Conservation (phyloP, 1,284 basidiomycete species). For the Ustilago curta region DNA sequence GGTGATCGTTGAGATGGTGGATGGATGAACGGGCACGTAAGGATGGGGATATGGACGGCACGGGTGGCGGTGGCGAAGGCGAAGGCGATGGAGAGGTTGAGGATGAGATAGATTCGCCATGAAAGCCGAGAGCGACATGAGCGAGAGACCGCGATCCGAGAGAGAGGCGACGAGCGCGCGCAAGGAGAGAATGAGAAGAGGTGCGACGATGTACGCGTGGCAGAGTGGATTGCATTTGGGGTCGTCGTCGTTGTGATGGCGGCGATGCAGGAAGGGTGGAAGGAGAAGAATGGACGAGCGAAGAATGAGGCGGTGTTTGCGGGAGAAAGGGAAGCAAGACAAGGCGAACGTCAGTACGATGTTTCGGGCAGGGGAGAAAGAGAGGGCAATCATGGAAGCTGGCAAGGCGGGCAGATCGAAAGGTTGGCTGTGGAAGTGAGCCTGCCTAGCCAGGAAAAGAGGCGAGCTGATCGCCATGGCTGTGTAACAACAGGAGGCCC, state of each 20-base stretch:
- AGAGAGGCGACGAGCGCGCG: constrained; percentile 27
- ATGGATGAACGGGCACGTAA: constrained; percentile 1
- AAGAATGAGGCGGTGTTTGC: neutral
- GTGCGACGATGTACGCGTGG: constrained; percentile 9
- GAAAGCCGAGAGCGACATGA: constrained; percentile 9
- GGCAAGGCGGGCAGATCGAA: neutral
- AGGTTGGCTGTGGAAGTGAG: neutral
- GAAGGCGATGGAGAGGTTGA: neutral
- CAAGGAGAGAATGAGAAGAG: constrained; percentile 22
- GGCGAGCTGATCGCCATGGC: constrained; percentile 1
- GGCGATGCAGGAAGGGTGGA: neutral
- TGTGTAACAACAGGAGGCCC: constrained; percentile 1
- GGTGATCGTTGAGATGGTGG: neutral
- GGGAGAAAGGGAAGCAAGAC: neutral
- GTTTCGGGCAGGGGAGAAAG: neutral
- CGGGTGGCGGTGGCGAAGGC: constrained; percentile 13
- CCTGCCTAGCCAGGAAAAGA: neutral
- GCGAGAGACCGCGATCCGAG: constrained; percentile 20
- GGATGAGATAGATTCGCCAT: neutral
- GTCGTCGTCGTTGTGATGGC: constrained; percentile 14
- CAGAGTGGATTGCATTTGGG: neutral
- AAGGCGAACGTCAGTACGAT: constrained; percentile 1
- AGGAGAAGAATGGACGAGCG: neutral
- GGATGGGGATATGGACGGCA: constrained; percentile 16
- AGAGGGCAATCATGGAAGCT: no score